Evolutionary conservation across 2,329 filamentous ascomycete genomes (phyloP).

Genomic region (Aspergillus tanneri): DNA sequence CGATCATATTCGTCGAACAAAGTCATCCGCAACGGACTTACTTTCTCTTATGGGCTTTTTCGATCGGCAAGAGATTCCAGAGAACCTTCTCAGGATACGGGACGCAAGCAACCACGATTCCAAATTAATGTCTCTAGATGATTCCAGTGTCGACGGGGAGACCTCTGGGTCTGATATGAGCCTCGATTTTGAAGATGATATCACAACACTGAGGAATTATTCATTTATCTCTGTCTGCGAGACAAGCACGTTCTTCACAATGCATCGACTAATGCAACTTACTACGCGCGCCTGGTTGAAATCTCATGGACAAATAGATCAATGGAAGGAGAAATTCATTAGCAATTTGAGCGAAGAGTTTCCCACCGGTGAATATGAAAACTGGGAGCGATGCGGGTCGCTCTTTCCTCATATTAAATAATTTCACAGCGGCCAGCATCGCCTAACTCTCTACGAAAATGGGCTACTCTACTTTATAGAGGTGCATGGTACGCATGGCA

Average conservation of each 20-base stretch:
- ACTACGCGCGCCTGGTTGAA: slow-evolving; percentile 28
- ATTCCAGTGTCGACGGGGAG: too few species aligned
- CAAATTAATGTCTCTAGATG: neutral
- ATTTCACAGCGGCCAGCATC: slow-evolving; percentile 10
- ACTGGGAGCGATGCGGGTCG: slow-evolving; percentile 24
- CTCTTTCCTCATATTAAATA: slow-evolving; percentile 28
- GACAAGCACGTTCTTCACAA: slow-evolving; percentile 19
- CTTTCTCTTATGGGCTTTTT: slow-evolving; percentile 32
- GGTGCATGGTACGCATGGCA: too few species aligned
- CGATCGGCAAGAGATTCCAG: slow-evolving; percentile 29
- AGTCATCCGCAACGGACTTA: slow-evolving; percentile 25
- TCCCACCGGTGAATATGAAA: slow-evolving; percentile 23
- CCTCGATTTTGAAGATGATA: slow-evolving; percentile 22
- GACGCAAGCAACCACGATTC: neutral
- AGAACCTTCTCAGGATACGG: slow-evolving; percentile 13
- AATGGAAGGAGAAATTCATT: slow-evolving; percentile 28
- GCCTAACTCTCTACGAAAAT: neutral
- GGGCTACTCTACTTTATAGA: neutral
- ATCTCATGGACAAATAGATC: slow-evolving; percentile 20
- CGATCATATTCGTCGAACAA: slow-evolving; percentile 25
- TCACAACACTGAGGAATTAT: slow-evolving; percentile 20
- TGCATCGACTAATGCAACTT: slow-evolving; percentile 31
- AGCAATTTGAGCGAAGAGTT: slow-evolving; percentile 19
- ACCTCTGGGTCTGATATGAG: too few species aligned
- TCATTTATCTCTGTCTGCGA: slow-evolving; percentile 19